These are phyloP conservation scores for Epichloe gansuensis DNA, from an alignment of 2,329 filamentous ascomycete genomes.

Conservation along the genomic window DNA sequence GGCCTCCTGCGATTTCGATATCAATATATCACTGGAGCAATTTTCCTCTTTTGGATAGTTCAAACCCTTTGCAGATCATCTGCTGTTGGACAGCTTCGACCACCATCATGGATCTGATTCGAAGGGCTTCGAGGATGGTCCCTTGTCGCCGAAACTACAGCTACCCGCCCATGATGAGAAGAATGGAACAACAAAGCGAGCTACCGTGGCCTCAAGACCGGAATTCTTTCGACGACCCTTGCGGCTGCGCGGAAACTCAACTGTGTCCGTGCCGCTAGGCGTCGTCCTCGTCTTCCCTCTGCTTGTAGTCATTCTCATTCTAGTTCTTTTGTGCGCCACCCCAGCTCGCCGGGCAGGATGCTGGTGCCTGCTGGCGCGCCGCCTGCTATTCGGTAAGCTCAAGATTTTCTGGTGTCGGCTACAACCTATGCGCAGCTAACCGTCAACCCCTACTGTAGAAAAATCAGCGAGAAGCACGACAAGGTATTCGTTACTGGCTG, in stretches of 20 bases:
- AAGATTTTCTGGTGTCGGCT: background rate
- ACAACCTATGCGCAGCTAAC: background rate
- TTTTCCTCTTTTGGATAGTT: background rate
- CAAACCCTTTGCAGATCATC: background rate
- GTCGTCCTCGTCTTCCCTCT: constrained; percentile 87
- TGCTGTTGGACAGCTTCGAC: background rate
- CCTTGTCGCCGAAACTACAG: constrained; percentile 25
- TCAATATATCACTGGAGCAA: background rate
- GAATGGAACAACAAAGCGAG: constrained; percentile 24
- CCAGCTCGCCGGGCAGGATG: constrained; percentile 68
- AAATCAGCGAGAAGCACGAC: constrained; percentile 95
- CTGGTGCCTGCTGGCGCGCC: constrained; percentile 81
- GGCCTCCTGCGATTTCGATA: background rate
- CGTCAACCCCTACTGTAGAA: constrained; percentile 38
- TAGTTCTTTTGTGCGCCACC: constrained; percentile 78
- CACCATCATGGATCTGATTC: constrained; percentile 43
- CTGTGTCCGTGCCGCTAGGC: constrained; percentile 82
- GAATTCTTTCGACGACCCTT: constrained; percentile 80
- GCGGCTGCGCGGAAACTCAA: constrained; percentile 81
- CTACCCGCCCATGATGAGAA: constrained; percentile 43
- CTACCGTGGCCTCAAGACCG: constrained; percentile 38
- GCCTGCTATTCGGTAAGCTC: constrained; percentile 65
- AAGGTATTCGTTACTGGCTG: constrained; percentile 93
- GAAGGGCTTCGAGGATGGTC: constrained; percentile 40
- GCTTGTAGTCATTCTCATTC: constrained; percentile 81